These are phyloP conservation scores for Aegilops tauschii DNA, from an alignment of 176 grass and related monocot species.

Conservation along the genomic window DNA sequence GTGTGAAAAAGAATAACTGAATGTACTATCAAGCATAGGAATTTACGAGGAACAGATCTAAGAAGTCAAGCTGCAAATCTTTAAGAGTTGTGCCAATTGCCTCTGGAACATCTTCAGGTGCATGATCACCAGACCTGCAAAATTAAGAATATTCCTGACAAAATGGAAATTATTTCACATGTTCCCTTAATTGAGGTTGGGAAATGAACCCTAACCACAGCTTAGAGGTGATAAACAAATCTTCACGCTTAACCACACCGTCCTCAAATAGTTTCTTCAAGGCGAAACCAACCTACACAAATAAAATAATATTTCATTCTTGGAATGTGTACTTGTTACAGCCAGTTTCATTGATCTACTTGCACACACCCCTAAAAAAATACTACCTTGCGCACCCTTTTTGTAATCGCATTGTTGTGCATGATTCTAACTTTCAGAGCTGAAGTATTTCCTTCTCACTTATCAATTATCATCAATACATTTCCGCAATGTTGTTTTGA, in stretches of 20 bases:
- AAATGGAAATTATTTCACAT: not conserved
- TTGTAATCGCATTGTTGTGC: not conserved
- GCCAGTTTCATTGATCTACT: not conserved
- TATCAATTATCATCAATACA: not conserved
- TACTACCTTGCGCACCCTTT: not conserved
- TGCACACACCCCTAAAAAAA: too few relatives aligned
- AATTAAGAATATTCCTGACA: not conserved
- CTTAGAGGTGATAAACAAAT: slow-evolving; percentile 86
- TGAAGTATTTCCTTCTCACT: not conserved
- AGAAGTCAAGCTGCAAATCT: slow-evolving; percentile 44
- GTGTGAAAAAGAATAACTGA: not conserved
- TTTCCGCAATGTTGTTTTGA: not conserved
- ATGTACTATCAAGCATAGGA: not conserved
- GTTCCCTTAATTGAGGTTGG: not conserved
- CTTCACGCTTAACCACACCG: slow-evolving; percentile 63
- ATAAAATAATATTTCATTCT: not conserved
- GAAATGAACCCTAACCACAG: slow-evolving; percentile 53
- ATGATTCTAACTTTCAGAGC: not conserved
- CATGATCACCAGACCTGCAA: slow-evolving; percentile 31
- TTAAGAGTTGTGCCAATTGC: slow-evolving; percentile 16
- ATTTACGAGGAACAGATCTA: slow-evolving; percentile 43
- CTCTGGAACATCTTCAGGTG: slow-evolving; percentile 39
- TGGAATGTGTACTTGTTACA: not conserved
- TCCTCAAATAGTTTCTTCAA: slow-evolving; percentile 70
- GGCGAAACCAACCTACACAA: slow-evolving; percentile 60